Percentiles rank a stretch among this genome's conserved stretches.
phyloP scores from a whole-genome alignment of 805 yeast species.

The Debaryomyces tyrocola region DNA sequence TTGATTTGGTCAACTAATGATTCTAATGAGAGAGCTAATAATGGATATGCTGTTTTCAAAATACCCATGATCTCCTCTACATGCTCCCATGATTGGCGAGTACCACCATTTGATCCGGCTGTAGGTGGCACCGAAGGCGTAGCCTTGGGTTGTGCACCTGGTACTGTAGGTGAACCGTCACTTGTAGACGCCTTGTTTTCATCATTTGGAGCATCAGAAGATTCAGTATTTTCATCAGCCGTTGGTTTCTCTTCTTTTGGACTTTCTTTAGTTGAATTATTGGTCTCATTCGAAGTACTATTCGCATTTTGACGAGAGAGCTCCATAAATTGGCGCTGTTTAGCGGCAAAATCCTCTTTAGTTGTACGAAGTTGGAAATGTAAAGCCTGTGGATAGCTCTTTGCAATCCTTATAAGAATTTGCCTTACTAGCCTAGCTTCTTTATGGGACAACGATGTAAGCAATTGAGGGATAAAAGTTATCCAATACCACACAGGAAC shows the following conservation, averaged over 20 bases:
- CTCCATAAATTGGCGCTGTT: conserved; percentile 70
- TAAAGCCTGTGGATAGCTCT: conserved; percentile 94
- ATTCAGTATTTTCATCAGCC: background rate
- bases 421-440: conserved; percentile 90
- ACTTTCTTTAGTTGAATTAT: background rate
- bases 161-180: background rate
- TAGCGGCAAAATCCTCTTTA: conserved; percentile 86
- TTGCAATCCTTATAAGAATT: conserved; percentile 87
- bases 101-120: conserved; percentile 1
- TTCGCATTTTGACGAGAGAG: conserved; percentile 22
- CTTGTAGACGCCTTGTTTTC: conserved; percentile 1
- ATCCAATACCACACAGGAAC: conserved; percentile 99
- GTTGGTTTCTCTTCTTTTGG: background rate
- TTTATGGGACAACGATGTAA: conserved; percentile 84
- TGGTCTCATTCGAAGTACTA: conserved; percentile 1
- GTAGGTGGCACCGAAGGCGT: background rate
- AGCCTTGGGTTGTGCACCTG: background rate
- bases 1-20: conserved; percentile 93
- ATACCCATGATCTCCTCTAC: conserved; percentile 92
- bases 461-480: conserved; percentile 90
- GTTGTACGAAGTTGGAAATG: conserved; percentile 96
- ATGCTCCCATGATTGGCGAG: conserved; percentile 87
- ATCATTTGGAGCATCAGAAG: conserved; percentile 5
- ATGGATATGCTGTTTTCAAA: conserved; percentile 93
- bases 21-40: conserved; percentile 87